Conservation (phyloP, 2,329 filamentous ascomycete species). For the Cladosporium sp. region DNA sequence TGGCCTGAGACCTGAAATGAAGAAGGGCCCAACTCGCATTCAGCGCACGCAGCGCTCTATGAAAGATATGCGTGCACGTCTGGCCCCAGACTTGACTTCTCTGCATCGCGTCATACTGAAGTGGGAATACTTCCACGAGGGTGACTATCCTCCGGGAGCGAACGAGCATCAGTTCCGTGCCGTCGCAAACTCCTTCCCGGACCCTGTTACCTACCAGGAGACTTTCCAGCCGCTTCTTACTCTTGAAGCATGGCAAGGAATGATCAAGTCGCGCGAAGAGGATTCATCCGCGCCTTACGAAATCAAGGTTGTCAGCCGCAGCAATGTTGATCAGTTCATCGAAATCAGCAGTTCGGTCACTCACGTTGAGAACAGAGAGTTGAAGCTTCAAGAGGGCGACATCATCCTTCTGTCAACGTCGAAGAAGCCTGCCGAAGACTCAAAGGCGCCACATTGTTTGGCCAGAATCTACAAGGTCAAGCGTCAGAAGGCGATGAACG, state of each 20-base stretch:
- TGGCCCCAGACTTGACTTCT: slow-evolving; percentile 83
- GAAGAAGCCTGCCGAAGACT: slow-evolving; percentile 66
- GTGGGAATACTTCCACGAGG: slow-evolving; percentile 93
- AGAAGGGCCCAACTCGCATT: slow-evolving; percentile 78
- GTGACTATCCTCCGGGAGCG: slow-evolving; percentile 76
- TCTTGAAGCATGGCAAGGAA: slow-evolving; percentile 93
- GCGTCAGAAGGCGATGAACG: slow-evolving; percentile 76
- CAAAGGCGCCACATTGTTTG: slow-evolving; percentile 74
- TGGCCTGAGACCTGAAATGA: slow-evolving; percentile 46
- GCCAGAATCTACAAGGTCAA: slow-evolving; percentile 79
- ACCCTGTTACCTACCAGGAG: slow-evolving; percentile 76
- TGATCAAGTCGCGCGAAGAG: slow-evolving; percentile 88
- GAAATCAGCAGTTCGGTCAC: slow-evolving; percentile 87
- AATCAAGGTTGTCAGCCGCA: slow-evolving; percentile 81
- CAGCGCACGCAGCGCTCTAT: slow-evolving; percentile 74
- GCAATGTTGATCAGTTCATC: slow-evolving; percentile 88
- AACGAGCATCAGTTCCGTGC: slow-evolving; percentile 69
- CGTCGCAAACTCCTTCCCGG: slow-evolving; percentile 75
- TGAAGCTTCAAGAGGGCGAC: slow-evolving; percentile 77
- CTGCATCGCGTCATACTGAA: slow-evolving; percentile 83
- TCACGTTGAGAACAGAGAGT: slow-evolving; percentile 67
- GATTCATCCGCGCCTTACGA: slow-evolving; percentile 77
- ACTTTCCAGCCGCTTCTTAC: slow-evolving; percentile 90
- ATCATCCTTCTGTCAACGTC: slow-evolving; percentile 81
- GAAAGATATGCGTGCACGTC: slow-evolving; percentile 90